phyloP scores from a whole-genome alignment of 192 early-diverging fungal genomes.

The Backusella luteola region DNA sequence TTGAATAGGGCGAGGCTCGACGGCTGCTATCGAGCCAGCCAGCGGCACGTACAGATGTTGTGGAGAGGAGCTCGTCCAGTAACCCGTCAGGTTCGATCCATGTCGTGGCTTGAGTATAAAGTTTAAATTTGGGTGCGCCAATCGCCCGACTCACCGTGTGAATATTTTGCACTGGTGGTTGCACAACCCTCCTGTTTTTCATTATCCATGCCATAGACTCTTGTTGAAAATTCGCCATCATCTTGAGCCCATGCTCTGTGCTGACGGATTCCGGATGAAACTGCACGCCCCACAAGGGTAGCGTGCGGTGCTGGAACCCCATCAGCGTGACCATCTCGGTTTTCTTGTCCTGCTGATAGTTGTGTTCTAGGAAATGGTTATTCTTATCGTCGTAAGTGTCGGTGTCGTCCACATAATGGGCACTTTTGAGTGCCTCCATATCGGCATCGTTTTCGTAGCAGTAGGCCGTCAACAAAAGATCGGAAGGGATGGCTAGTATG shows the following conservation, averaged over 20 bases:
- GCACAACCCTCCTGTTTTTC: not conserved
- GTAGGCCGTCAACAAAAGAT: slow-evolving; percentile 64
- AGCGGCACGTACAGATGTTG: not conserved
- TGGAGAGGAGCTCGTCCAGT: slow-evolving; percentile 25
- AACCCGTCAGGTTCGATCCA: slow-evolving; percentile 22
- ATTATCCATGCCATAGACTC: slow-evolving; percentile 46
- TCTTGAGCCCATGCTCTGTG: slow-evolving; percentile 67
- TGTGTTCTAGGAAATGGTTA: slow-evolving; percentile 21
- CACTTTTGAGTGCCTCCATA: slow-evolving; percentile 26
- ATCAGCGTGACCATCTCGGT: slow-evolving; percentile 58
- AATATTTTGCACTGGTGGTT: not conserved
- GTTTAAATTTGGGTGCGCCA: not conserved
- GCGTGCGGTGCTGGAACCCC: slow-evolving; percentile 68
- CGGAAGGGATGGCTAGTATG: slow-evolving; percentile 52
- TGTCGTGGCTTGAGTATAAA: slow-evolving; percentile 6
- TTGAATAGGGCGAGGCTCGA: slow-evolving; percentile 29
- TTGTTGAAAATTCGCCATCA: slow-evolving; percentile 74
- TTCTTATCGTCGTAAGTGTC: slow-evolving; percentile 5
- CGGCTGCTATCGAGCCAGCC: slow-evolving; percentile 68
- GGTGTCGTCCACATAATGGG: slow-evolving; percentile 17
- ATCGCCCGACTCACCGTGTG: not conserved
- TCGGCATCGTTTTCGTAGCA: slow-evolving; percentile 45
- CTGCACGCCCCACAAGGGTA: slow-evolving; percentile 87
- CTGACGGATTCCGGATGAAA: slow-evolving; percentile 97
- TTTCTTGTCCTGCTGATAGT: not conserved